Evolutionary conservation across 2,329 filamentous ascomycete genomes (phyloP).

Genomic region (Aspergillus fructus): DNA sequence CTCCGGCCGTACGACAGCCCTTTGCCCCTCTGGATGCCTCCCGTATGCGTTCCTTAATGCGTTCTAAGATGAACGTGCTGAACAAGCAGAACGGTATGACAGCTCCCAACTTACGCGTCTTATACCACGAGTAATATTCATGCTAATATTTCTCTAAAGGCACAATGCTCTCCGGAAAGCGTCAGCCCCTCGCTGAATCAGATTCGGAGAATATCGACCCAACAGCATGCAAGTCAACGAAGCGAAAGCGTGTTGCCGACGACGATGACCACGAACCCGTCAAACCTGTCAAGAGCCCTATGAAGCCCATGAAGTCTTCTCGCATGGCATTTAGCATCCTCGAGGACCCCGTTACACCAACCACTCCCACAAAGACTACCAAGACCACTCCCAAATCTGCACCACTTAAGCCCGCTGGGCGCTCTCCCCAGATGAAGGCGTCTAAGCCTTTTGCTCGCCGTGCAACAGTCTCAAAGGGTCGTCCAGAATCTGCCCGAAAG

Average conservation of each 20-base stretch:
- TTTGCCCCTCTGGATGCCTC: slow-evolving; percentile 36
- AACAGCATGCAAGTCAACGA: slow-evolving; percentile 47
- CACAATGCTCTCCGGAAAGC: slow-evolving; percentile 17
- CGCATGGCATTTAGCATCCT: slow-evolving; percentile 35
- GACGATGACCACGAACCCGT: slow-evolving; percentile 28
- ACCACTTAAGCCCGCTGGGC: slow-evolving; percentile 70
- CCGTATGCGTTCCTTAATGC: slow-evolving; percentile 32
- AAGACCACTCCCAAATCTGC: slow-evolving; percentile 48
- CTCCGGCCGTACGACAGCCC: slow-evolving; percentile 32
- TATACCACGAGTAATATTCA: too few relatives aligned
- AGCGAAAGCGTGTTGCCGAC: slow-evolving; percentile 40
- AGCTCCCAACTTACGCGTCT: background rate
- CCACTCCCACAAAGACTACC: slow-evolving; percentile 26
- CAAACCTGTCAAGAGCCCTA: slow-evolving; percentile 28
- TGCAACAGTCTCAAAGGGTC: slow-evolving; percentile 62
- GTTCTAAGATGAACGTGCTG: slow-evolving; percentile 32
- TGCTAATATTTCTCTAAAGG: slow-evolving; percentile 14
- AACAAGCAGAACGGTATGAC: slow-evolving; percentile 35
- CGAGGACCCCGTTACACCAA: slow-evolving; percentile 20
- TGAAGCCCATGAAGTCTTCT: slow-evolving; percentile 54
- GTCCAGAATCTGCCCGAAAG: slow-evolving; percentile 64
- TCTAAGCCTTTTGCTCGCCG: slow-evolving; percentile 69
- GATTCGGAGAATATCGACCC: slow-evolving; percentile 63
- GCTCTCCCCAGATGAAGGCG: slow-evolving; percentile 73
- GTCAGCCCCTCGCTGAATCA: slow-evolving; percentile 20